phyloP scores from a whole-genome alignment of 805 yeast genomes.

The Metschnikowia bowlesiae region DNA sequence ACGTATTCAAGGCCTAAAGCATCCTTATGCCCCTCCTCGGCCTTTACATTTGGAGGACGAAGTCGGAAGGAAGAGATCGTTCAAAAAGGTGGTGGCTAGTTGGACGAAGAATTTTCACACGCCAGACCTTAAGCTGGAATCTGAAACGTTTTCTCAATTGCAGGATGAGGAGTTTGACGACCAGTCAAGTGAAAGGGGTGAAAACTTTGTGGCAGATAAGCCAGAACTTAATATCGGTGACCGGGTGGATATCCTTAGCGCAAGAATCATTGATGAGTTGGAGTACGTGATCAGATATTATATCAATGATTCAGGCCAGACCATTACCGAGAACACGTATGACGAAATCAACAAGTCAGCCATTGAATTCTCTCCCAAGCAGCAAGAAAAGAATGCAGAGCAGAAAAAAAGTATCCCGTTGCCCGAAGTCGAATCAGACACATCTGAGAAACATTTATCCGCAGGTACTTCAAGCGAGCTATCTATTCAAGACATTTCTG shows the following conservation, averaged over 20 bases:
- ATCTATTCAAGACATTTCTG: slow-evolving; percentile 36
- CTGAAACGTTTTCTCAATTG: neutral
- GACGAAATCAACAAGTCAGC: slow-evolving; percentile 8
- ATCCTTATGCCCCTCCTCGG: neutral
- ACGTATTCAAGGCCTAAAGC: neutral
- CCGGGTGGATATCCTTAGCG: slow-evolving; percentile 62
- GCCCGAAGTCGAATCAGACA: neutral
- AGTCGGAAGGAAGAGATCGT: slow-evolving; percentile 28
- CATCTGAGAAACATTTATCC: neutral
- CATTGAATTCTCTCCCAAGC: slow-evolving; percentile 7
- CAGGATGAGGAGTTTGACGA: slow-evolving; percentile 5
- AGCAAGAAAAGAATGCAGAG: neutral
- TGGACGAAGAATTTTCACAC: slow-evolving; percentile 35
- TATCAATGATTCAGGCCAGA: slow-evolving; percentile 12
- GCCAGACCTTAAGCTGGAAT: slow-evolving; percentile 5
- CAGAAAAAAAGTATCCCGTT: neutral
- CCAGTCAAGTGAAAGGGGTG: slow-evolving; percentile 18
- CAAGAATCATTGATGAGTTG: slow-evolving; percentile 66
- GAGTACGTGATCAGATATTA: slow-evolving; percentile 51
- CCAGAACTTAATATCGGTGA: slow-evolving; percentile 17
- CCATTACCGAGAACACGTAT: slow-evolving; percentile 8
- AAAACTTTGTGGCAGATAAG: neutral
- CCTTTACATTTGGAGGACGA: slow-evolving; percentile 12
- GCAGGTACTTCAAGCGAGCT: slow-evolving; percentile 8
- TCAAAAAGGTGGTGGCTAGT: slow-evolving; percentile 37